Percentiles rank a stretch among this genome's conserved stretches.
Evolutionary conservation across 441 rosid species (phyloP).

Genomic region (Erodium chrysanthum): DNA sequence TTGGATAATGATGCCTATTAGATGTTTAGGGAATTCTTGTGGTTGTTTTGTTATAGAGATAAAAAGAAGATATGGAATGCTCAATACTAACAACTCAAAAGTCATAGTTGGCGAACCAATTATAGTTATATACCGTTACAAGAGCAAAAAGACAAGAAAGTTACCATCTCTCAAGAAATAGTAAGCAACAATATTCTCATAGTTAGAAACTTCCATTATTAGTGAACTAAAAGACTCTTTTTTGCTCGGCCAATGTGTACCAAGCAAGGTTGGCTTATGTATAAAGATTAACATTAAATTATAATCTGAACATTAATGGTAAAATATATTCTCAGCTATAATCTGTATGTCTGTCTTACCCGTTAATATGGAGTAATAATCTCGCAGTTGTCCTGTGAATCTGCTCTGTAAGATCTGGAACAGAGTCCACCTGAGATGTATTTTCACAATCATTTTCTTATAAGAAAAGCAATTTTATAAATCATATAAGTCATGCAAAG

Average conservation of each 20-base stretch:
- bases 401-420: slow-evolving; percentile 67
- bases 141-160: not conserved
- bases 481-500: not conserved
- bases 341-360: slow-evolving; percentile 46
- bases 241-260: too few relatives aligned
- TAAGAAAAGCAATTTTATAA: slow-evolving; percentile 5
- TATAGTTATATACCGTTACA: not conserved
- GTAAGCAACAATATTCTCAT: not conserved
- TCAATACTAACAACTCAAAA: too few relatives aligned
- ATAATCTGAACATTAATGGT: slow-evolving; percentile 1
- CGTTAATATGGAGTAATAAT: slow-evolving; percentile 74
- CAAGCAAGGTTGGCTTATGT: not conserved
- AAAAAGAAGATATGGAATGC: too few relatives aligned
- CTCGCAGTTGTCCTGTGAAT: slow-evolving; percentile 88
- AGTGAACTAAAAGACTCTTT: not conserved
- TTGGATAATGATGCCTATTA: too few relatives aligned
- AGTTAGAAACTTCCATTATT: not conserved
- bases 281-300: not conserved
- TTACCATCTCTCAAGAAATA: not conserved
- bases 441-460: slow-evolving; percentile 3
- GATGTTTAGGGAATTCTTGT: too few relatives aligned
- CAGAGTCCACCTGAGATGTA: slow-evolving; percentile 70
- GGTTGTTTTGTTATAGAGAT: too few relatives aligned
- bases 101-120: too few relatives aligned
- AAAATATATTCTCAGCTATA: slow-evolving; percentile 1